Base-by-base conservation (phyloP, 2,329 filamentous ascomycete species). In the Diaporthe ampelina region DNA sequence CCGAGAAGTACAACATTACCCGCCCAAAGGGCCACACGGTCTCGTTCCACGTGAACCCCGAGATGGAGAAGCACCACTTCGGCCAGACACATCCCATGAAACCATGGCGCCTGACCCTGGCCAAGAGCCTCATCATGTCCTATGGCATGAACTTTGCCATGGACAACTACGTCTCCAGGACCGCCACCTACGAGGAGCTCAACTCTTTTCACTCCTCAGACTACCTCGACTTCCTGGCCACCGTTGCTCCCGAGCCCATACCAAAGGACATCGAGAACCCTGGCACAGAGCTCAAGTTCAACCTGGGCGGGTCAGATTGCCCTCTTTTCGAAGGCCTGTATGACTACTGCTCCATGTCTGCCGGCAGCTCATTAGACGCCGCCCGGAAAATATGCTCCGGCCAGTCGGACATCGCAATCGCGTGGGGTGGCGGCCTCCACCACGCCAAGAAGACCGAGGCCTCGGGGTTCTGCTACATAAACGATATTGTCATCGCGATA, bases 51-150 rank as follows among this genome's bases (percentile, higher is more conserved):
- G 95, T 95, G 85, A 98, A 98, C 80, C 94, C 95, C 1, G 92
- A 94, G 75, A 97, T 98, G 82, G 97, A 99, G 85, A 94, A 94
- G 81, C 96, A 98, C 84, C 97, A 99, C 83, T 99, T 99, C 83
- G 97, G 97, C 77, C 93, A 94, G 85, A 95, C 94, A 13, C 97
- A 99, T 86, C 97, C 97, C 26, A 99, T 99, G 97, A 99, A 99
- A 83, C 97, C 97, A 74, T 98, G 97, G 96, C 94, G 97, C 48
- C 87, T 99, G 77, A 98, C 95, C 21, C 89, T 99, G 72, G 97
- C 97, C 73, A 98, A 99, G 83, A 95, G 97, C 79, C 90, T 99
- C 61, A 95, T 99, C 77, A 93, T 97, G 81, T 94, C 95, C 1
- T 98, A 98, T 83, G 97, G 97, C 78, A 94, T 99, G 90, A 95